Percentiles rank a stretch among this genome's conserved stretches.
phyloP scores from a whole-genome alignment of 345 rosid species.

The Aurinia saxatilis region DNA sequence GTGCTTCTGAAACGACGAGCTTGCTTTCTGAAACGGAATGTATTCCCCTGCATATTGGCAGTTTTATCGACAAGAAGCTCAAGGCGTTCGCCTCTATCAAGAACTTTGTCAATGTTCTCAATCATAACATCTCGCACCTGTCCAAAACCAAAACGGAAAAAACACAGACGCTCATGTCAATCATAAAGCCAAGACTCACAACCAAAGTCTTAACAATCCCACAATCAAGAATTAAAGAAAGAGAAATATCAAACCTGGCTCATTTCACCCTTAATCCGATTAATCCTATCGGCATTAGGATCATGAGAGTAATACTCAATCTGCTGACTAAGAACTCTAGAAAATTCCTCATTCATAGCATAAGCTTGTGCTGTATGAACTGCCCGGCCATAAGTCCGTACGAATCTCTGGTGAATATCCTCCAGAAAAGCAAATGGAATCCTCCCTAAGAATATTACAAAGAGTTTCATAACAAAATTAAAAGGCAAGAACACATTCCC shows the following conservation, averaged over 20 bases:
- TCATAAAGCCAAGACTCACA: conserved; percentile 33
- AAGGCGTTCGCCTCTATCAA: conserved; percentile 88
- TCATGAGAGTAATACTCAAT: conserved; percentile 95
- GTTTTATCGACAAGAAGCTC: conserved; percentile 94
- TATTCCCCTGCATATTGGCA: conserved; percentile 84
- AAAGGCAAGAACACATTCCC: background rate
- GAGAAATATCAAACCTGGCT: conserved; percentile 48
- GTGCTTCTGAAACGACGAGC: conserved; percentile 76
- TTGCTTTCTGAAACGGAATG: conserved; percentile 92
- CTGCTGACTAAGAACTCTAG: conserved; percentile 94
- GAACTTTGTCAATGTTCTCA: conserved; percentile 86
- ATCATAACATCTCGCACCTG: conserved; percentile 90
- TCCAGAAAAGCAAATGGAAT: conserved; percentile 94
- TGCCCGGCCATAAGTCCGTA: conserved; percentile 79
- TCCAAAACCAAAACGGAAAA: background rate
- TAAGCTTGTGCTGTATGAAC: conserved; percentile 87
- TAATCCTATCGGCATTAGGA: conserved; percentile 82
- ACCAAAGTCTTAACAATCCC: too few species aligned
- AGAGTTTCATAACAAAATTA: background rate
- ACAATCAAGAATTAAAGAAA: background rate
- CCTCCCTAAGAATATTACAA: conserved; percentile 46
- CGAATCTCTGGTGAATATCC: conserved; percentile 92
- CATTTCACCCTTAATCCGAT: conserved; percentile 83
- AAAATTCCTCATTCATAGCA: conserved; percentile 96
- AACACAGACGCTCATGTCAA: background rate